A percentile compares a stretch with the other conserved stretches of the same genome.
Evolutionary conservation across 371 early-diverging fungal species (phyloP).

Genomic region (Batrachochytrium dendrobatidis): DNA sequence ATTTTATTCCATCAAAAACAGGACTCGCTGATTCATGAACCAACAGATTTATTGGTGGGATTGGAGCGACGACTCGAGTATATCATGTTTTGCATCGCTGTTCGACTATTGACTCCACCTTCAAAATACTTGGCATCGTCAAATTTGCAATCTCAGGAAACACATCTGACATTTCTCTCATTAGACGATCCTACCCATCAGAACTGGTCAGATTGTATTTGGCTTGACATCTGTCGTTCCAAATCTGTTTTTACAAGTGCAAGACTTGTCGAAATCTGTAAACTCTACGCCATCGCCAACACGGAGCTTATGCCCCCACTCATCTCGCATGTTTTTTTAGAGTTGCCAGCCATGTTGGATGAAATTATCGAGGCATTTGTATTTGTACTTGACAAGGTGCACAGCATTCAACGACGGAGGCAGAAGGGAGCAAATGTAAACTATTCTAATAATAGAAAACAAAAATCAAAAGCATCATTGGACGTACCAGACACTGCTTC

Average conservation of each 20-base stretch:
- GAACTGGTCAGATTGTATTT: neutral
- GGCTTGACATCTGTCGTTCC: neutral
- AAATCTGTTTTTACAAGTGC: neutral
- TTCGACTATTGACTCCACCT: neutral
- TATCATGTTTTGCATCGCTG: neutral
- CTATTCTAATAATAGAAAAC: slow-evolving; percentile 5
- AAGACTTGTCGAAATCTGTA: neutral
- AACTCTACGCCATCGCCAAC: neutral
- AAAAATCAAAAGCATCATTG: too few species aligned
- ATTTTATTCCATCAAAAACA: neutral
- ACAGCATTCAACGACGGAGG: slow-evolving; percentile 12
- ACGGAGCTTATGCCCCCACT: neutral
- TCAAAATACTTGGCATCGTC: neutral
- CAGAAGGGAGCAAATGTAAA: too few species aligned
- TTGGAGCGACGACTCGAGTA: neutral
- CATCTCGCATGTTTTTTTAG: neutral
- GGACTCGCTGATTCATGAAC: neutral
- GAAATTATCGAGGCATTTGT: slow-evolving; percentile 5
- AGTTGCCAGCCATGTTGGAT: neutral
- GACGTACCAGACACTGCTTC: too few species aligned
- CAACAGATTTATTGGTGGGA: neutral
- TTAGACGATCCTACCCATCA: neutral
- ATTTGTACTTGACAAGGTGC: slow-evolving; percentile 11
- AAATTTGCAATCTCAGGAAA: neutral
- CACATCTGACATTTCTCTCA: neutral